These are phyloP conservation scores for Antonospora locustae DNA, from an alignment of 371 early-diverging fungal species.

Conservation along the genomic window DNA sequence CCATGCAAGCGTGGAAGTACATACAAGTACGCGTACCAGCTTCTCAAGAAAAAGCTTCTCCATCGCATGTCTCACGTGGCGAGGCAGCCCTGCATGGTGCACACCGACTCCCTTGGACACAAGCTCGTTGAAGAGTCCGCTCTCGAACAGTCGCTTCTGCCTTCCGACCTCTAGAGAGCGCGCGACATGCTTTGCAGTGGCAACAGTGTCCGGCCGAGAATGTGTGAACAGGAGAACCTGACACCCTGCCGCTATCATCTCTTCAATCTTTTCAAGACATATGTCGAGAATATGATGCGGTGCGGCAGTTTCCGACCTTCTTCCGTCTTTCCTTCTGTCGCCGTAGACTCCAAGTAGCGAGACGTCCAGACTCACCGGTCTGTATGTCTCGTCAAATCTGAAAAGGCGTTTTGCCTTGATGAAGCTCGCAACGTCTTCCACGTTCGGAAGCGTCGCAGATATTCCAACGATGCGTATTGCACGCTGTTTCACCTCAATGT, in stretches of 20 bases:
- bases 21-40: constrained; percentile 77
- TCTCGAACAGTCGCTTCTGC: constrained; percentile 1
- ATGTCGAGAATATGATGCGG: neutral
- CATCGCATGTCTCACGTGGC: constrained; percentile 73
- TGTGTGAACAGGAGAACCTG: constrained; percentile 91
- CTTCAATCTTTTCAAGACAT: constrained; percentile 56
- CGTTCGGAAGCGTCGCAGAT: constrained; percentile 94
- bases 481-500: constrained; percentile 72
- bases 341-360: constrained; percentile 58
- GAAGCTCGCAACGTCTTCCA: constrained; percentile 81
- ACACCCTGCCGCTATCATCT: constrained; percentile 66
- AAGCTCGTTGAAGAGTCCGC: constrained; percentile 8
- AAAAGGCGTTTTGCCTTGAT: constrained; percentile 75
- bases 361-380: constrained; percentile 60
- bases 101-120: constrained; percentile 65
- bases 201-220: constrained; percentile 83
- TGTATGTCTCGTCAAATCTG: constrained; percentile 73
- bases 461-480: constrained; percentile 82
- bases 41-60: constrained; percentile 81
- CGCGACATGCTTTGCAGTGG: constrained; percentile 60
- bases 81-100: constrained; percentile 94
- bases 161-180: neutral
- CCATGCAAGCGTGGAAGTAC: constrained; percentile 97
- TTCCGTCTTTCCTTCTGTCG: constrained; percentile 47
- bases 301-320: constrained; percentile 14